phyloP scores from a whole-genome alignment of 371 early-diverging fungal genomes.

The Rhizomucor pusillus region DNA sequence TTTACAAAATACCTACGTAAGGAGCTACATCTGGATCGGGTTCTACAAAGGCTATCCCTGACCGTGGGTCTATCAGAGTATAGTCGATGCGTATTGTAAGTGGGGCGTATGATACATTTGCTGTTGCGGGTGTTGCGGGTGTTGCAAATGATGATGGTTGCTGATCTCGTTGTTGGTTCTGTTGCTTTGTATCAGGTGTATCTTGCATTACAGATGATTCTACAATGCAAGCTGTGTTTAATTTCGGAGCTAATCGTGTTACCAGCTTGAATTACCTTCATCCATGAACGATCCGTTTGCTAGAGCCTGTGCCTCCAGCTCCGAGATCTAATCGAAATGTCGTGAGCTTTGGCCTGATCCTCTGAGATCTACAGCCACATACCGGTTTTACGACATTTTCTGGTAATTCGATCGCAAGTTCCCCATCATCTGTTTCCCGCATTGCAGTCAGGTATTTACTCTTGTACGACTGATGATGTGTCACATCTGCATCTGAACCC shows the following conservation, averaged over 20 bases:
- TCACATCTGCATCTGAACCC: constrained; percentile 46
- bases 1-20: constrained; percentile 32
- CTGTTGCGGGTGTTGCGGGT: constrained; percentile 5
- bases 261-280: background rate
- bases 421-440: constrained; percentile 67
- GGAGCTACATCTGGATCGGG: constrained; percentile 60
- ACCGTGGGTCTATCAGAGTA: constrained; percentile 46
- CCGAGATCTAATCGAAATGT: constrained; percentile 8
- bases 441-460: constrained; percentile 57
- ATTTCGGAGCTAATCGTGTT: background rate
- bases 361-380: background rate
- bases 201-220: constrained; percentile 1
- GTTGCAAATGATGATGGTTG: background rate
- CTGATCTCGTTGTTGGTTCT: background rate
- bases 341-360: background rate
- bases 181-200: constrained; percentile 3
- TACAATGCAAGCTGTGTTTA: too few relatives aligned
- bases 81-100: constrained; percentile 54
- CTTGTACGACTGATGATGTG: constrained; percentile 59
- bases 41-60: constrained; percentile 56
- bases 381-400: constrained; percentile 42
- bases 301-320: constrained; percentile 13
- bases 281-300: background rate
- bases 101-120: constrained; percentile 28
- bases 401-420: constrained; percentile 63